Conservation (phyloP, 176 grass and related monocot genomes). For the Eragrostis nindensis region DNA sequence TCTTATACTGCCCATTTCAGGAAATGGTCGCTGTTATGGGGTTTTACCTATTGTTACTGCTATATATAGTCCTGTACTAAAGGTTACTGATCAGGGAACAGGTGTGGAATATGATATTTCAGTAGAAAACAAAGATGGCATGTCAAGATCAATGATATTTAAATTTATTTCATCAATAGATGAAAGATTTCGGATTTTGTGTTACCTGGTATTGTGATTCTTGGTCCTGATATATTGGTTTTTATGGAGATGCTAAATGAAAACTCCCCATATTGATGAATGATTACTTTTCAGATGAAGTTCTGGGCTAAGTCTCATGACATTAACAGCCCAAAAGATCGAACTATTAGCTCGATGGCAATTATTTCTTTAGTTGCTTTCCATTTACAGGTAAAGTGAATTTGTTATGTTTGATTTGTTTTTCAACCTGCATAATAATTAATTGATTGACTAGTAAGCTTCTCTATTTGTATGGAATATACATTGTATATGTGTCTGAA, state of each 20-base stretch:
- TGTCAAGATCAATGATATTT: slow-evolving; percentile 82
- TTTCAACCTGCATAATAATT: slow-evolving; percentile 14
- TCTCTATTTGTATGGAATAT: slow-evolving; percentile 22
- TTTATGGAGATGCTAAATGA: slow-evolving; percentile 22
- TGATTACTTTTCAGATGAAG: slow-evolving; percentile 73
- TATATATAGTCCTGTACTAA: slow-evolving; percentile 81
- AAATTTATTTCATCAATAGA: slow-evolving; percentile 78
- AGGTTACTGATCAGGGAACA: slow-evolving; percentile 65
- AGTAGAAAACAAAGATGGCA: slow-evolving; percentile 94
- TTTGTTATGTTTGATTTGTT: slow-evolving; percentile 23
- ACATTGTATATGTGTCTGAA: slow-evolving; percentile 17
- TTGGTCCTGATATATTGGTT: slow-evolving; percentile 27
- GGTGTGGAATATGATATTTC: slow-evolving; percentile 95
- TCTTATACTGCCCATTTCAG: slow-evolving; percentile 54
- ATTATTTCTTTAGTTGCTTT: slow-evolving; percentile 98
- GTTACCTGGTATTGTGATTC: slow-evolving; percentile 84
- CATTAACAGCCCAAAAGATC: slow-evolving; percentile 85
- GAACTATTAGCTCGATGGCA: slow-evolving; percentile 93
- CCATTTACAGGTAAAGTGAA: slow-evolving; percentile 85
- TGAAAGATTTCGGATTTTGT: slow-evolving; percentile 79
- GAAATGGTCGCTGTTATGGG: slow-evolving; percentile 54
- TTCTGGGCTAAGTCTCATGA: slow-evolving; percentile 76
- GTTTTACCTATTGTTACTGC: slow-evolving; percentile 71
- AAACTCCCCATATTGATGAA: background rate
- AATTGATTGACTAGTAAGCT: slow-evolving; percentile 20